phyloP scores from a whole-genome alignment of 2,329 filamentous ascomycete species.

The Talaromyces sp. region DNA sequence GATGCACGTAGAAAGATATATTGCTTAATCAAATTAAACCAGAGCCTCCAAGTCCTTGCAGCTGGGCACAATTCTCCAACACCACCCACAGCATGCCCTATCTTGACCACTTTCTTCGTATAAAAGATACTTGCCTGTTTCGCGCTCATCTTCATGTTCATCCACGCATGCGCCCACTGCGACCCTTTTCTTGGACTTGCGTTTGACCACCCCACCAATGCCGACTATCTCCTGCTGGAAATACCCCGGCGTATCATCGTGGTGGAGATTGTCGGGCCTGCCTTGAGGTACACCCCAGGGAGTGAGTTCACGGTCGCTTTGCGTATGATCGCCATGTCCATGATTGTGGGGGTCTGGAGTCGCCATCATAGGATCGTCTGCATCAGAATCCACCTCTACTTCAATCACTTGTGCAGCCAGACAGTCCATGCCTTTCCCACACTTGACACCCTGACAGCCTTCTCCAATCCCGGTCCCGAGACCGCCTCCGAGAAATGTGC shows the following conservation, averaged over 20 bases:
- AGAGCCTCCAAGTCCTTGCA: conserved; percentile 11
- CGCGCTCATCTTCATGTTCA: conserved; percentile 75
- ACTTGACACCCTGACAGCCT: conserved; percentile 80
- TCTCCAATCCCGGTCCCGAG: conserved; percentile 83
- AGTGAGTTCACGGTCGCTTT: not conserved
- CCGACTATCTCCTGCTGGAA: conserved; percentile 84
- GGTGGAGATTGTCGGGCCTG: conserved; percentile 15
- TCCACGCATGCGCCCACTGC: conserved; percentile 77
- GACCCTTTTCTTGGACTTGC: conserved; percentile 77
- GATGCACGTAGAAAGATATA: not conserved
- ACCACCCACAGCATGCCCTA: conserved; percentile 92
- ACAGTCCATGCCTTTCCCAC: conserved; percentile 71
- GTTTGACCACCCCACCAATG: conserved; percentile 81
- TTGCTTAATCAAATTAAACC: not conserved
- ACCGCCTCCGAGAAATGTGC: conserved; percentile 67
- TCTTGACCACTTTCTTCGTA: conserved; percentile 63
- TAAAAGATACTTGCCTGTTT: conserved; percentile 58
- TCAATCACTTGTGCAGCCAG: conserved; percentile 71
- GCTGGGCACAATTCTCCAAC: conserved; percentile 66
- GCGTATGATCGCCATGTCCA: conserved; percentile 8
- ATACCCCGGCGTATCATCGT: conserved; percentile 59
- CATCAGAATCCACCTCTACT: conserved; percentile 79
- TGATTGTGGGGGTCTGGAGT: conserved; percentile 21
- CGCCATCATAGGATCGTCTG: conserved; percentile 59
- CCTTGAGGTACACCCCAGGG: conserved; percentile 1